phyloP scores from a whole-genome alignment of 2,329 filamentous ascomycete genomes.

The Botrytis byssoidea region DNA sequence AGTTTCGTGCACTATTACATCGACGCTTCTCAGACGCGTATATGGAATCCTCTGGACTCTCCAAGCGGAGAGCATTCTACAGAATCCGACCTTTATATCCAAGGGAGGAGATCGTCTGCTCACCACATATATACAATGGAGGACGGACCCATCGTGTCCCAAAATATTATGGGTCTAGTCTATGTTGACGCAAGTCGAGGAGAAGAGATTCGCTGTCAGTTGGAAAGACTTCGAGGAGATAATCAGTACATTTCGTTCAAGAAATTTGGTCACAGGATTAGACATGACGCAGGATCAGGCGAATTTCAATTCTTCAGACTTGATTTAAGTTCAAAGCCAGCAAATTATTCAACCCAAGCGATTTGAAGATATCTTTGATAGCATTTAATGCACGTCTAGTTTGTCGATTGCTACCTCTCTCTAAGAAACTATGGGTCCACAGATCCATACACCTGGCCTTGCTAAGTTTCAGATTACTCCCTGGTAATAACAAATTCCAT shows the following conservation, averaged over 20 bases:
- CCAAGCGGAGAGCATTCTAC: background rate
- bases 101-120: background rate
- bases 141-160: background rate
- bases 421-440: background rate
- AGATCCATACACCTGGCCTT: background rate
- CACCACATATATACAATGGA: no score
- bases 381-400: background rate
- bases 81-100: background rate
- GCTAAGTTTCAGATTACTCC: background rate
- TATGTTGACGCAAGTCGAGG: background rate
- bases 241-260: background rate
- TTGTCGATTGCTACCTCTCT: background rate
- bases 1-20: background rate
- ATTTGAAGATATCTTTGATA: background rate
- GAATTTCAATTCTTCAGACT: background rate
- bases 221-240: background rate
- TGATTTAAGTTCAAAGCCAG: background rate
- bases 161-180: background rate
- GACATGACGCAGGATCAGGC: background rate
- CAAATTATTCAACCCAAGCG: background rate
- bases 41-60: background rate
- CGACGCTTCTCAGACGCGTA: no score
- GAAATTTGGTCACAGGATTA: background rate
- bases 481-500: constrained; percentile 9
- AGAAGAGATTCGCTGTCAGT: background rate